These are phyloP conservation scores for Zygotorulaspora mrakii DNA, from an alignment of 1,139 yeast species.

Conservation along the genomic window DNA sequence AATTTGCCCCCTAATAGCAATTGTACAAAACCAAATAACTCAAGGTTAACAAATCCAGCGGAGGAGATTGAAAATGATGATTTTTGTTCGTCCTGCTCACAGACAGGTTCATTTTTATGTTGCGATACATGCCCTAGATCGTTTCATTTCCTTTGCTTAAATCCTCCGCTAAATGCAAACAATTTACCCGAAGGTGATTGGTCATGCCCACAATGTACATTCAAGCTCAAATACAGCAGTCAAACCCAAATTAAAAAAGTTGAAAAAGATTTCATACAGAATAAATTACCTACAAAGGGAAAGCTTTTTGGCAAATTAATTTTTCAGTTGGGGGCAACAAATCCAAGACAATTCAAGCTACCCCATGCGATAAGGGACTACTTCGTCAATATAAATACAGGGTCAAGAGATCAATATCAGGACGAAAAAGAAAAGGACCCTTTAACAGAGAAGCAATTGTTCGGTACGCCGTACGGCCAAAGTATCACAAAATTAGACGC, in stretches of 20 bases:
- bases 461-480: slow-evolving; percentile 43
- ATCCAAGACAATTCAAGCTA: slow-evolving; percentile 69
- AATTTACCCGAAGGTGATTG: slow-evolving; percentile 84
- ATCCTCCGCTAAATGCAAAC: slow-evolving; percentile 78
- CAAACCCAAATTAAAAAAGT: slow-evolving; percentile 23
- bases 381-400: slow-evolving; percentile 68
- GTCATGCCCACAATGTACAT: slow-evolving; percentile 75
- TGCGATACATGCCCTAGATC: slow-evolving; percentile 92
- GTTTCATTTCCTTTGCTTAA: slow-evolving; percentile 86
- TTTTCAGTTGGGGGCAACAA: slow-evolving; percentile 52
- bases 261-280: slow-evolving; percentile 24
- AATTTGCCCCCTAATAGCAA: slow-evolving; percentile 13
- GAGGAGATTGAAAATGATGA: slow-evolving; percentile 63
- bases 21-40: too few species aligned
- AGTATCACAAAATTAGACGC: slow-evolving; percentile 38
- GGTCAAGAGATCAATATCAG: slow-evolving; percentile 65
- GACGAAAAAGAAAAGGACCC: slow-evolving; percentile 52
- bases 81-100: slow-evolving; percentile 83
- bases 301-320: slow-evolving; percentile 63
- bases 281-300: slow-evolving; percentile 20
- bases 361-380: slow-evolving; percentile 70
- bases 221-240: slow-evolving; percentile 35
- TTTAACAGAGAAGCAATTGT: slow-evolving; percentile 40
- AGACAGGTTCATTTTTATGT: slow-evolving; percentile 82
- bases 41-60: slow-evolving; percentile 18